Evolutionary conservation across 139 green algal genomes (phyloP).

Genomic region (Chlamydomonas sp.): DNA sequence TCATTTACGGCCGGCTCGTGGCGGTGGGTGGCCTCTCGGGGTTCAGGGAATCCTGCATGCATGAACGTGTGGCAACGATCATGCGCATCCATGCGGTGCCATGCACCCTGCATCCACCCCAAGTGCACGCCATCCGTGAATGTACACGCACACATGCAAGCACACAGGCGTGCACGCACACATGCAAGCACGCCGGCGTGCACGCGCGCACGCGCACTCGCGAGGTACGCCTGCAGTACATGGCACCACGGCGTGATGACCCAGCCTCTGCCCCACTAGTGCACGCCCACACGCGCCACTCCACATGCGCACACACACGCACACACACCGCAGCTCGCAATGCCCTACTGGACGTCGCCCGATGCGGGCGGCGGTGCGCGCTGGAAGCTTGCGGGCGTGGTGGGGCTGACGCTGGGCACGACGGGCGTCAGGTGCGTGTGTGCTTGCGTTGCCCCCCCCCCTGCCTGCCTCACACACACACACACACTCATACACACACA

Average conservation of each 20-base stretch:
- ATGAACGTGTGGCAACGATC: not conserved
- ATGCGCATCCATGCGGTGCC: not conserved
- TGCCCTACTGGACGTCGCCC: conserved; percentile 71
- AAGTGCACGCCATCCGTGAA: not conserved
- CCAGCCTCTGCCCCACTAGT: too few relatives aligned
- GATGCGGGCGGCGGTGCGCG: conserved; percentile 37
- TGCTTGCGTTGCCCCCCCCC: too few relatives aligned
- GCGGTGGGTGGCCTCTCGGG: too few relatives aligned
- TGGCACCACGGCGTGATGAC: too few relatives aligned
- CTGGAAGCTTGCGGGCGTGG: conserved; percentile 73
- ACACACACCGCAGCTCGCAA: conserved; percentile 43
- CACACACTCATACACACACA: too few relatives aligned
- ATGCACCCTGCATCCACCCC: not conserved
- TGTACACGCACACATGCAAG: not conserved
- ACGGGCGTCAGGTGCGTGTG: conserved; percentile 77
- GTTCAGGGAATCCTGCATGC: too few relatives aligned
- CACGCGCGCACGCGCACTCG: too few relatives aligned
- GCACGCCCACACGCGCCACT: not conserved
- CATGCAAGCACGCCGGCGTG: not conserved
- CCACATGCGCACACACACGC: not conserved
- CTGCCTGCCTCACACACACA: too few relatives aligned
- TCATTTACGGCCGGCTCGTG: conserved; percentile 59
- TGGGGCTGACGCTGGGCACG: conserved; percentile 86
- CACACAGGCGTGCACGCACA: not conserved
- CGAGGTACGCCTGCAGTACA: too few relatives aligned